Base-by-base conservation (phyloP, 371 early-diverging fungal species). In the Massospora cicadina region DNA sequence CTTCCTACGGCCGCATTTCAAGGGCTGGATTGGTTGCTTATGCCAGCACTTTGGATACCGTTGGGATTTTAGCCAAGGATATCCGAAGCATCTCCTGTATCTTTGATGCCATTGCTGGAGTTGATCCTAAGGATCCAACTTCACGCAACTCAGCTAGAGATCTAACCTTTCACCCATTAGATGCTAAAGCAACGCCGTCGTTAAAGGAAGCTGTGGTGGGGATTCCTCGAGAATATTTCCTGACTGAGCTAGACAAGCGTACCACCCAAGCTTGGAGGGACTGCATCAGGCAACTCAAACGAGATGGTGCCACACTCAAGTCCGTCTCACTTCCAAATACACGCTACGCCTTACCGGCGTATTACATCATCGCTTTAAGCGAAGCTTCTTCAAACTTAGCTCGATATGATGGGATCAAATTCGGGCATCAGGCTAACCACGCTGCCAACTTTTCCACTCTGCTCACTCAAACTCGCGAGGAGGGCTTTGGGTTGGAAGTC, bases 301-400 rank as follows among this genome's bases (percentile, higher is more conserved):
- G 69, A 1, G 74, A 70, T 21, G 93, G 91, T 0, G 91, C 90
- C 0, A 74, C 75, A 0, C 76, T 93, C 5, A 75, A 81, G 0
- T 74, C 82, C 0, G 82, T 95, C 0, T 80, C 84, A 0, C 71
- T 91, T 53, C 89, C 90, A 0, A 78, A 82, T 69, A 85, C 85
- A 0, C 70, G 75, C 21, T 70, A 78, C 43, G 85, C 91, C 1
- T 77, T 95, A 25, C 79, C 93, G 17, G 81, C 90, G 0, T 95
- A 95, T 71, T 90, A 93, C 67, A 84, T 87, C 0, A 71, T 95
- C 58, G 93, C 91, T 1, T 78, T 87, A 5, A 93, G 94, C 10
- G 96, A 95, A 72, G 95, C 96, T 2, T 84, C 87, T 13, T 91
- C 91, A 21, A 94, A 93, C 68, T 68, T 95, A 67, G 84, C 93